Evolutionary conservation across 2,329 filamentous ascomycete species (phyloP).

Genomic region (Grosmannia clavigera): DNA sequence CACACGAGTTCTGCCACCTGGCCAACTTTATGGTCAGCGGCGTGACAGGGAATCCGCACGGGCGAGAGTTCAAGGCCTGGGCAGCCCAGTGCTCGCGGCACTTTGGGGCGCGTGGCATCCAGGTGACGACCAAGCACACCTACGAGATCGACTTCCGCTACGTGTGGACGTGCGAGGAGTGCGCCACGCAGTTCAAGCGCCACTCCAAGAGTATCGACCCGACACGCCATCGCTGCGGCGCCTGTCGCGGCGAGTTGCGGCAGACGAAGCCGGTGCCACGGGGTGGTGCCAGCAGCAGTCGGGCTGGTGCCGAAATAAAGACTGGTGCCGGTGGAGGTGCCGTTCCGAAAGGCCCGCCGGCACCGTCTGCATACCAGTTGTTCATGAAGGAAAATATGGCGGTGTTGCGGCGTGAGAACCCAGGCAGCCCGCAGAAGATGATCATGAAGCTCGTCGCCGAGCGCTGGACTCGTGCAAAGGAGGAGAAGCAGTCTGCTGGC

Average conservation of each 20-base stretch:
- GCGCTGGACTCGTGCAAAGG: constrained; percentile 41
- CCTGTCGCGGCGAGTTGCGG: constrained; percentile 56
- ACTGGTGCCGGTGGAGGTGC: constrained; percentile 4
- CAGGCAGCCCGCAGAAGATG: constrained; percentile 47
- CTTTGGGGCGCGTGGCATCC: constrained; percentile 51
- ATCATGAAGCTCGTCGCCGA: constrained; percentile 57
- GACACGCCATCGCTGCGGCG: constrained; percentile 57
- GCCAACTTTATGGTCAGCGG: constrained; percentile 81
- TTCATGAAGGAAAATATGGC: constrained; percentile 59
- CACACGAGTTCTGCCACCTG: constrained; percentile 93
- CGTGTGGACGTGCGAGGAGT: constrained; percentile 64
- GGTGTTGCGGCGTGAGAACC: constrained; percentile 42
- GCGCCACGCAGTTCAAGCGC: constrained; percentile 61
- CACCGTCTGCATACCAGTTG: constrained; percentile 30
- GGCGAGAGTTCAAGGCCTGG: constrained; percentile 16
- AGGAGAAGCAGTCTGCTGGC: constrained; percentile 4
- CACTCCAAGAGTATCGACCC: constrained; percentile 81
- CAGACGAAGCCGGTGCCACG: constrained; percentile 73
- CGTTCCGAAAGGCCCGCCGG: not conserved
- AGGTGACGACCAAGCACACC: constrained; percentile 79
- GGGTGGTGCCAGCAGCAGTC: constrained; percentile 13
- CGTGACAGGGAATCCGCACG: constrained; percentile 13
- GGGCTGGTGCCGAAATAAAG: not conserved
- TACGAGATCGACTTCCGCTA: constrained; percentile 93
- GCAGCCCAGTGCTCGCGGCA: constrained; percentile 29